phyloP scores from a whole-genome alignment of 495 filamentous ascomycete species.

The Emericellopsis terricola region DNA sequence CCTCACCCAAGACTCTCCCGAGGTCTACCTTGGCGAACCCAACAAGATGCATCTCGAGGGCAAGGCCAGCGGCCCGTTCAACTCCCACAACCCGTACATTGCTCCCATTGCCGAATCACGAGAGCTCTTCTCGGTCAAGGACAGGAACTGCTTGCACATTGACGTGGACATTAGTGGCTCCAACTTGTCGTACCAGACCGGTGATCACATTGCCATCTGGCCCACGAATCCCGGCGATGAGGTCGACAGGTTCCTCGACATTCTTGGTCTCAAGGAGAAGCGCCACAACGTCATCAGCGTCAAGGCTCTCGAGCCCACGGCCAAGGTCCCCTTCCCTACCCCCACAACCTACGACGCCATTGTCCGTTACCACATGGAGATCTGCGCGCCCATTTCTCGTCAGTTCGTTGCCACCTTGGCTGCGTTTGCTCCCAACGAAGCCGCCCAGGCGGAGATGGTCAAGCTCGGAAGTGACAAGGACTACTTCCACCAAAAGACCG shows the following conservation, averaged over 20 bases:
- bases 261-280: slow-evolving; percentile 60
- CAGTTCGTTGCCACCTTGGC: slow-evolving; percentile 82
- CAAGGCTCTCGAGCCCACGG: slow-evolving; percentile 85
- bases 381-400: slow-evolving; percentile 85
- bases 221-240: slow-evolving; percentile 88
- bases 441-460: slow-evolving; percentile 66
- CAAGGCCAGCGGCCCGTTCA: slow-evolving; percentile 72
- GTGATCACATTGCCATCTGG: slow-evolving; percentile 95
- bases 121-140: slow-evolving; percentile 83
- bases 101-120: slow-evolving; percentile 80
- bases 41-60: slow-evolving; percentile 92
- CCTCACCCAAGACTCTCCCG: slow-evolving; percentile 55
- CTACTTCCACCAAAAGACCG: slow-evolving; percentile 82
- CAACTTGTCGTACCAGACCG: slow-evolving; percentile 80
- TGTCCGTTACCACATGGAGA: slow-evolving; percentile 93
- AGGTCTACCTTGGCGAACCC: slow-evolving; percentile 89
- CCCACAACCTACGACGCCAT: slow-evolving; percentile 94
- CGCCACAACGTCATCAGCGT: slow-evolving; percentile 72
- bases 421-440: slow-evolving; percentile 76
- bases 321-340: slow-evolving; percentile 93
- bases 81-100: slow-evolving; percentile 92
- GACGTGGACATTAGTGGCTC: slow-evolving; percentile 83
- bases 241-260: slow-evolving; percentile 73
- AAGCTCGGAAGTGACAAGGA: slow-evolving; percentile 88
- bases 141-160: slow-evolving; percentile 91